Evolutionary conservation across 352 stramenopile species (phyloP).

Genomic region (Globisporangium uncinulatum): DNA sequence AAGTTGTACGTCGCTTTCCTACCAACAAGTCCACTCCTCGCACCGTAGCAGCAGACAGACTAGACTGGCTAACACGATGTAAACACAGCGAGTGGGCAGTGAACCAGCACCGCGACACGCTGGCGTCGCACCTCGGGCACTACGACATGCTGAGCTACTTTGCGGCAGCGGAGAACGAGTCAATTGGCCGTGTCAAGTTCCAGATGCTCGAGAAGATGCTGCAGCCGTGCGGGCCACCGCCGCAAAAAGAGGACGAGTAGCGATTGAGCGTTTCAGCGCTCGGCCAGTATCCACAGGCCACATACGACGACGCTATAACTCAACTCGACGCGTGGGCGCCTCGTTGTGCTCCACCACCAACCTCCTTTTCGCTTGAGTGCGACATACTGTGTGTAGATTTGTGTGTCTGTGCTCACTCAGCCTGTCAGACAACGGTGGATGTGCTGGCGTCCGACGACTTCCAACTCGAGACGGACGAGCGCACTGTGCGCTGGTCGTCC

Average conservation of each 20-base stretch:
- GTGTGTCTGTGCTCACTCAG: no score
- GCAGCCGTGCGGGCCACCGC: slow-evolving; percentile 68
- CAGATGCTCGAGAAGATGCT: slow-evolving; percentile 77
- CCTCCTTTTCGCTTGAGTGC: no score
- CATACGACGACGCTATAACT: no score
- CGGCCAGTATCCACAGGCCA: no score
- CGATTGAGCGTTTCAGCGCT: no score
- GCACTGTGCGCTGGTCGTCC: slow-evolving; percentile 60
- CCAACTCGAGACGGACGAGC: slow-evolving; percentile 71
- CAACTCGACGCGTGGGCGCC: no score
- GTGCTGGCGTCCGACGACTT: slow-evolving; percentile 29
- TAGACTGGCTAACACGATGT: neutral
- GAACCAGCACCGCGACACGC: slow-evolving; percentile 98
- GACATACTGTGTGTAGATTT: no score
- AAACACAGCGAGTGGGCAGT: slow-evolving; percentile 92
- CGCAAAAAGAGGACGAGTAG: slow-evolving; percentile 75
- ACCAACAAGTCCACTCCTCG: no score
- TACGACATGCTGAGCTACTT: slow-evolving; percentile 98
- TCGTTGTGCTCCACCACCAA: neutral
- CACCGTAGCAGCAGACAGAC: no score
- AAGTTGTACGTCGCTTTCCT: slow-evolving; percentile 89
- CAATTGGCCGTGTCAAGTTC: slow-evolving; percentile 87
- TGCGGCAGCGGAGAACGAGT: slow-evolving; percentile 96
- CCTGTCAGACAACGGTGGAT: neutral
- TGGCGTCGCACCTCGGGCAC: slow-evolving; percentile 96